Evolutionary conservation across 1,284 basidiomycete species (phyloP), one percentile per base, ranked within the genome.

Genomic region (Cutaneotrichosporon curvatum): DNA sequence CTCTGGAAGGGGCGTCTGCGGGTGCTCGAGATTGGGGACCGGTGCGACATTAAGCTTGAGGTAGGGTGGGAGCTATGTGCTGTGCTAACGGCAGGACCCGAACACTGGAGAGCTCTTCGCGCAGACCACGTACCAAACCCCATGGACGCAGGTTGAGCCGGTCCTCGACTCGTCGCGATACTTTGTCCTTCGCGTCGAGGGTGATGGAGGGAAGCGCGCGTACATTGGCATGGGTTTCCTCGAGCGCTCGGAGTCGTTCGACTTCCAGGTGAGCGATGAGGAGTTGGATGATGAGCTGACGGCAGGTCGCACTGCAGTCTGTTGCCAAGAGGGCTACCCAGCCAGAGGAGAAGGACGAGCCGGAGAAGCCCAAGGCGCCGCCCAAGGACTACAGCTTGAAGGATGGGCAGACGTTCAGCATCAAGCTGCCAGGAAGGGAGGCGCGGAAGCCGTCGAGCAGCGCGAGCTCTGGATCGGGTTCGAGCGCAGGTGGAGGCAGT

Each of bases 381-480:
- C 89, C 90, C 75, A 87, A 88, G 68, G 94, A 98, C 65, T 97
- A 95, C 68, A 86, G 84, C 30, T 75, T 98, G 58, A 97, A 96
- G 66, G 89, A 92, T 61, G 95, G 95, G 14, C 87, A 98, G 67
- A 97, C 92, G 0, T 92, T 98, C 69, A 84, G 83, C 12, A 92
- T 96, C 63, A 79, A 80, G 41, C 85, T 96, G 48, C 91, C 91
- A 8, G 89, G 89, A 9, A 51, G 68, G 31, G 67, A 67, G 36
- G 14, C 41, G 9, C 33, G 28, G n/a, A 35, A 41, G 40, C 19
- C 38, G 4, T 7, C 40, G 11, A 16, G 20, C 2, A 8, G 34
- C 10, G 21, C 32, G 8, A 22, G 35, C 11, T 18, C 22, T 15
- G 25, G 22, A 18, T 34, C 41, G 32, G 31, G 55, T 20, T 42